A percentile compares a stretch with the other conserved stretches of the same genome.
phyloP scores from a whole-genome alignment of 331 rosid genomes.

The Stylosanthes scabra region DNA sequence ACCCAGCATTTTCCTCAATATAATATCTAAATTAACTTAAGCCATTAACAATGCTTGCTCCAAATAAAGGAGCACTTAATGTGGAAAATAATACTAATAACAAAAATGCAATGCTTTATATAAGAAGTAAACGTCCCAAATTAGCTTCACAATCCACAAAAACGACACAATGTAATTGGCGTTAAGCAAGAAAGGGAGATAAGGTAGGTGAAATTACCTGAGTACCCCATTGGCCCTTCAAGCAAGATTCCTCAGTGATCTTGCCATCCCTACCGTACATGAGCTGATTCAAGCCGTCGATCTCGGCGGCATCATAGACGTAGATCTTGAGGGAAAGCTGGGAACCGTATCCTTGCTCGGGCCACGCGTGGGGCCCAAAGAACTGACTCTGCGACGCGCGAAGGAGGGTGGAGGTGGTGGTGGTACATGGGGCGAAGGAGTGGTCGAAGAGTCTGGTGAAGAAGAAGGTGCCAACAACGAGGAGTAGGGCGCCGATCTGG shows the following conservation, averaged over 20 bases:
- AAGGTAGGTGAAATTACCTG: constrained; percentile 58
- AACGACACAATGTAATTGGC: not conserved
- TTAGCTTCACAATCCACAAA: not conserved
- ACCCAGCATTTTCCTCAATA: not conserved
- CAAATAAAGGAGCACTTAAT: not conserved
- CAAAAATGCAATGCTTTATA: too few species aligned
- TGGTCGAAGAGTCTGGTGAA: constrained; percentile 61
- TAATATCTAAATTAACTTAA: not conserved
- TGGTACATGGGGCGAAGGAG: constrained; percentile 48
- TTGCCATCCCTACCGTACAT: constrained; percentile 75
- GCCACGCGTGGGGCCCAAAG: constrained; percentile 61
- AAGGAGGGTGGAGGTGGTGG: not conserved
- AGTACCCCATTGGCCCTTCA: constrained; percentile 98
- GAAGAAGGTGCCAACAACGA: constrained; percentile 72
- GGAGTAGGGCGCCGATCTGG: constrained; percentile 79
- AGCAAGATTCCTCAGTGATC: constrained; percentile 64
- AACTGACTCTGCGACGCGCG: constrained; percentile 34
- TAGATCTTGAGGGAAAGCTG: constrained; percentile 74
- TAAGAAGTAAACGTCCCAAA: not conserved
- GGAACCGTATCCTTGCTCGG: constrained; percentile 68
- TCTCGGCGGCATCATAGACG: constrained; percentile 78
- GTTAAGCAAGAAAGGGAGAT: not conserved
- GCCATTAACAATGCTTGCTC: not conserved
- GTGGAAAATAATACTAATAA: too few species aligned
- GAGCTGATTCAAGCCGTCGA: constrained; percentile 70